phyloP scores from a whole-genome alignment of 2,329 filamentous ascomycete species.

The Myrmaecium sp. region DNA sequence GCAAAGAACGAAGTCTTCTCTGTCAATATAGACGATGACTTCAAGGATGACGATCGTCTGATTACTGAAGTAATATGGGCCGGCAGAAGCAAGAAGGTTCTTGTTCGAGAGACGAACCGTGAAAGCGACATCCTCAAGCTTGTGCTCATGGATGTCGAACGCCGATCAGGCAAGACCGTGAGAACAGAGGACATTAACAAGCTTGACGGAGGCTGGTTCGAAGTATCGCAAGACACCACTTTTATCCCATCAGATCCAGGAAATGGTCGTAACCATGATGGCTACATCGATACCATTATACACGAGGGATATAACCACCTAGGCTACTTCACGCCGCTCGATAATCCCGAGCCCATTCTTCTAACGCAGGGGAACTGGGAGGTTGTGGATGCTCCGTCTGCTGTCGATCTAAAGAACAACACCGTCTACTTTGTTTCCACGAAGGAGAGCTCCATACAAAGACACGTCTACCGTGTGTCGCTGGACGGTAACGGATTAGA shows the following conservation, averaged over 20 bases:
- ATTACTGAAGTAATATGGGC: conserved; percentile 93
- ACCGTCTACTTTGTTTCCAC: conserved; percentile 83
- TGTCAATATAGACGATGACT: conserved; percentile 61
- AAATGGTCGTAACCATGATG: conserved; percentile 63
- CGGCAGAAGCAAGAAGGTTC: conserved; percentile 51
- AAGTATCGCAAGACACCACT: conserved; percentile 71
- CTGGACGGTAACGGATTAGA: conserved; percentile 60
- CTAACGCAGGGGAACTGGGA: conserved; percentile 87
- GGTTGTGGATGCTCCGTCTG: conserved; percentile 68
- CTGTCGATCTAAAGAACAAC: conserved; percentile 69
- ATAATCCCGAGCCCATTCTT: conserved; percentile 65
- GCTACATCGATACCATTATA: conserved; percentile 84
- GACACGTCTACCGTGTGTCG: conserved; percentile 80
- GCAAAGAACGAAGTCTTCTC: conserved; percentile 60
- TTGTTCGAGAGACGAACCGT: conserved; percentile 85
- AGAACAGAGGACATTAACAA: conserved; percentile 62
- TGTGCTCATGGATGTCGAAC: conserved; percentile 62
- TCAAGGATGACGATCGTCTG: conserved; percentile 64
- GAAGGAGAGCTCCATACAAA: conserved; percentile 72
- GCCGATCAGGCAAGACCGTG: conserved; percentile 60
- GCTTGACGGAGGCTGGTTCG: conserved; percentile 95
- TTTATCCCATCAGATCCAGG: conserved; percentile 71
- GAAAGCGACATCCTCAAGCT: conserved; percentile 85
- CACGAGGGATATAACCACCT: conserved; percentile 78
- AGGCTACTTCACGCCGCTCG: conserved; percentile 80